Evolutionary conservation across 2,329 filamentous ascomycete genomes (phyloP), one percentile per base, ranked within the genome.

Genomic region (Myriosclerotinia curreyana): DNA sequence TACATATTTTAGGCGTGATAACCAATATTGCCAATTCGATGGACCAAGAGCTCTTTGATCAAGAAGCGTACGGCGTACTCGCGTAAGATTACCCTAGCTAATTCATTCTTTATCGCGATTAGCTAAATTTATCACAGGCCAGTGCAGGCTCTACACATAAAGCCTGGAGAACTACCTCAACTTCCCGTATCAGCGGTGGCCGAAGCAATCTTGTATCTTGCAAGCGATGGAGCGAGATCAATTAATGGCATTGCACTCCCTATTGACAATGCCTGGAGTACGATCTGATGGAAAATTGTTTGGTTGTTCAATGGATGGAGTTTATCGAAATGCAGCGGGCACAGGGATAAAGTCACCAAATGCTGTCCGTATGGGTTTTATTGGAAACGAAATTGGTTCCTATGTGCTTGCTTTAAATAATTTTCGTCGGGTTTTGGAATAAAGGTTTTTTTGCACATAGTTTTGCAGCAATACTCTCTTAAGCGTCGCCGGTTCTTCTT

Each of bases 231-330:
- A 60, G 73, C 77, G 5, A 69, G 67, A 48, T 72, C 72, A 3
- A 74, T 78, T 64, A 78, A 75, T 48, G 76, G 76, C 7, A 70
- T 75, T 12, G 70, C 72, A 5, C 51, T 78, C 63, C 76, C 76
- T 0, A 72, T 78, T 4, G 76, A 77, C 60, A 73, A 74, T 53
- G 75, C 73, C 0, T 77, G 76, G 76, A 72, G 73, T 12, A 72
- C 72, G 22, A 70, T 77, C 25, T 77, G 54, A 68, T 40, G 20
- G 36, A 28, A 20, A n/a, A 20, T n/a, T 5, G 9, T 20, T 28
- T 40, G 28, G 2, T 15, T 22, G n/a, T 22, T 14, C 8, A 28
- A 20, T 22, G 1, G 0, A 6, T 22, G 20, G 38, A 34, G 28
- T 46, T 28, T 34, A 9, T 46, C 12, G 20, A 31, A 36, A 56